A percentile compares a stretch with the other conserved stretches of the same genome.
Conservation (phyloP, 1,139 yeast genomes). For the Yamadazyma taylorii region DNA sequence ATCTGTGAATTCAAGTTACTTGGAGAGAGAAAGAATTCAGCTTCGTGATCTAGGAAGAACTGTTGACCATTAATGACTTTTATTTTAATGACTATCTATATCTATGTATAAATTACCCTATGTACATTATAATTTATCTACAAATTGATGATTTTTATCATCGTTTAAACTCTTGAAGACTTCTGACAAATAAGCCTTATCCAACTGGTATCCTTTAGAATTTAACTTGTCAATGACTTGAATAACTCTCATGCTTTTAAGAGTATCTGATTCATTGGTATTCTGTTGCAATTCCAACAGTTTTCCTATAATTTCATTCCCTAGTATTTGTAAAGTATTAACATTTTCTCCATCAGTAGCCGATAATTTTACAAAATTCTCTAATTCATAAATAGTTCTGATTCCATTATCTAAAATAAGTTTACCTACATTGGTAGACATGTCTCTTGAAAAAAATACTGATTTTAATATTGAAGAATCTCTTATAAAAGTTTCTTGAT, state of each 20-base stretch:
- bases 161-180: neutral
- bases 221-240: neutral
- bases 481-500: slow-evolving; percentile 15
- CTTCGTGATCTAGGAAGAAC: slow-evolving; percentile 8
- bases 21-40: slow-evolving; percentile 12
- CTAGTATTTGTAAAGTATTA: slow-evolving; percentile 14
- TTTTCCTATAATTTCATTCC: slow-evolving; percentile 16
- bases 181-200: neutral
- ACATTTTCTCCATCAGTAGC: slow-evolving; percentile 14
- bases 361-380: slow-evolving; percentile 26
- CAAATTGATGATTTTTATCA: neutral
- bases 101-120: neutral
- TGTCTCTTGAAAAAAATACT: slow-evolving; percentile 26
- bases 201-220: neutral
- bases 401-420: slow-evolving; percentile 22
- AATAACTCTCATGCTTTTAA: neutral
- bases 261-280: slow-evolving; percentile 1
- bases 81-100: too few species aligned
- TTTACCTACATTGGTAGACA: slow-evolving; percentile 21
- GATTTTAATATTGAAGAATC: slow-evolving; percentile 33
- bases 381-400: slow-evolving; percentile 25
- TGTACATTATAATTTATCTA: slow-evolving; percentile 1
- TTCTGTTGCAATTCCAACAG: slow-evolving; percentile 8
- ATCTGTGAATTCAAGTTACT: slow-evolving; percentile 18
- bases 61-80: neutral